Percentiles rank a stretch among this genome's conserved stretches.
These are phyloP conservation scores for Pelargonium exstipulatum DNA, from an alignment of 441 rosid genomes.

Conservation along the genomic window DNA sequence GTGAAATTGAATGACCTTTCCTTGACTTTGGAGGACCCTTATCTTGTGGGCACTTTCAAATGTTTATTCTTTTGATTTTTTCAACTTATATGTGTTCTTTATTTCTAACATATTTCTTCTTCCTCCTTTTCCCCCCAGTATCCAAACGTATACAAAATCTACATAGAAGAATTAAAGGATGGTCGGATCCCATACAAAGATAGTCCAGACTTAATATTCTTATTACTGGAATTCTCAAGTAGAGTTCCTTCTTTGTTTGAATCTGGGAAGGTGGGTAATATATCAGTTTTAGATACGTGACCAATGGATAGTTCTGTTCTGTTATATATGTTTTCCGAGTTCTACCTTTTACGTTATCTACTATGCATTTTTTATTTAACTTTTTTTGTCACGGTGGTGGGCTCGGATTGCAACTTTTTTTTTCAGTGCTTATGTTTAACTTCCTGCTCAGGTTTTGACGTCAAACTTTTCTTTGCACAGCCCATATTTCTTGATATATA, in stretches of 20 bases:
- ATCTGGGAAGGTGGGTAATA: slow-evolving; percentile 53
- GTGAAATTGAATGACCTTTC: slow-evolving; percentile 25
- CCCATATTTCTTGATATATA: slow-evolving; percentile 68
- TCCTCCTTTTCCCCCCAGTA: slow-evolving; percentile 37
- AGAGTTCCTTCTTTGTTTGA: slow-evolving; percentile 45
- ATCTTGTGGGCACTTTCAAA: background rate
- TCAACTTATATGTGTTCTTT: background rate
- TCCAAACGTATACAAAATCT: slow-evolving; percentile 53
- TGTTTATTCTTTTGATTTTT: background rate
- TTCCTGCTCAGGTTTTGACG: slow-evolving; percentile 14
- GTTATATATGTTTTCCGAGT: background rate
- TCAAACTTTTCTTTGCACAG: slow-evolving; percentile 45
- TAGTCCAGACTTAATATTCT: slow-evolving; percentile 56
- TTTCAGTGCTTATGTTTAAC: slow-evolving; percentile 1
- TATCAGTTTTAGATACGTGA: background rate
- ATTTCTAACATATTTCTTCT: slow-evolving; percentile 19
- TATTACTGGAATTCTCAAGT: slow-evolving; percentile 63
- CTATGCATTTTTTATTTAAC: slow-evolving; percentile 1
- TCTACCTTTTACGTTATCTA: slow-evolving; percentile 3
- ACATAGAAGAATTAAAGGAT: slow-evolving; percentile 56
- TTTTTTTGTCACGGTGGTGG: background rate
- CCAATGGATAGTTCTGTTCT: no score
- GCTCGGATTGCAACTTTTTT: background rate
- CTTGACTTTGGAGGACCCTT: slow-evolving; percentile 9
- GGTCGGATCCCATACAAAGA: slow-evolving; percentile 70